Percentiles rank a stretch among this genome's conserved stretches.
These are phyloP conservation scores for Coccomyxa subellipsoidea DNA, from an alignment of 163 green algal genomes.

Conservation along the genomic window DNA sequence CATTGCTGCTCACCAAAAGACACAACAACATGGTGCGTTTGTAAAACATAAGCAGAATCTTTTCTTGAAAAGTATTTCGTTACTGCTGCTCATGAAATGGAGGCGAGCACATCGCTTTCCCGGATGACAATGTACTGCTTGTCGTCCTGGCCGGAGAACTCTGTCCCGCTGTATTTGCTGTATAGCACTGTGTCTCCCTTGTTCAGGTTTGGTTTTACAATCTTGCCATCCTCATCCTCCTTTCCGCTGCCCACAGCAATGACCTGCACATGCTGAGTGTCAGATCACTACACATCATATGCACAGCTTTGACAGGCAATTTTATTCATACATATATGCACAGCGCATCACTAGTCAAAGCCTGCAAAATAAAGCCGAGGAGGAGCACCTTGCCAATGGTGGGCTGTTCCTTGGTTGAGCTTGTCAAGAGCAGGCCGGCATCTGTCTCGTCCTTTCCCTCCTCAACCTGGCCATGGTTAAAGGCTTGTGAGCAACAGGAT, in stretches of 20 bases:
- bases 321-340: no score
- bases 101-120: slow-evolving; percentile 84
- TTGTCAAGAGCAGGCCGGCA: slow-evolving; percentile 87
- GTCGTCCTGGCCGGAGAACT: slow-evolving; percentile 81
- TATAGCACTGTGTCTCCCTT: slow-evolving; percentile 91
- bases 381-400: slow-evolving; percentile 68
- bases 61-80: no score
- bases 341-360: no score
- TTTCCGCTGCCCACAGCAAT: slow-evolving; percentile 76
- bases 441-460: slow-evolving; percentile 69
- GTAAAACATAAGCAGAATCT: no score
- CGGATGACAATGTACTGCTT: slow-evolving; percentile 84
- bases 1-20: no score
- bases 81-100: no score
- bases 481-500: not conserved
- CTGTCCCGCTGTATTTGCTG: slow-evolving; percentile 85
- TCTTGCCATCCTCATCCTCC: slow-evolving; percentile 70
- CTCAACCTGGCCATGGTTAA: slow-evolving; percentile 48
- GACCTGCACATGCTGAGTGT: slow-evolving; percentile 54
- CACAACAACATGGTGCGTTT: no score
- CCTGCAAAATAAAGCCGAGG: not conserved
- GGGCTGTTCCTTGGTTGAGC: slow-evolving; percentile 82
- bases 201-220: slow-evolving; percentile 59
- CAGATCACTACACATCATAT: not conserved
- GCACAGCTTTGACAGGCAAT: no score